phyloP scores from a whole-genome alignment of 192 early-diverging fungal species.

The Linnemannia zychae region DNA sequence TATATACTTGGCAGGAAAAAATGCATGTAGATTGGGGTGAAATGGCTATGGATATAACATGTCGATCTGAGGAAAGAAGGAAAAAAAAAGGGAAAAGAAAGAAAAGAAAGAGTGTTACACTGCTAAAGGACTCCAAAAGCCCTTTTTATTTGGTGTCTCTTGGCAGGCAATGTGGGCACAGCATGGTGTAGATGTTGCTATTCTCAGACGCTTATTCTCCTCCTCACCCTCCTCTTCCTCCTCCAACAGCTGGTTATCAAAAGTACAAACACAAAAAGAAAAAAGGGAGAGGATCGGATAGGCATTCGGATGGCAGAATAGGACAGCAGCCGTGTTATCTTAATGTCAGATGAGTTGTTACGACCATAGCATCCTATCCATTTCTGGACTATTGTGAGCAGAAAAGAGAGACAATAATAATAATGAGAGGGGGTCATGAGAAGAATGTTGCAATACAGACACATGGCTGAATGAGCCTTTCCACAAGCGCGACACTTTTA shows the following conservation, averaged over 20 bases:
- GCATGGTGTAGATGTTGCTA: background rate
- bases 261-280: too few relatives aligned
- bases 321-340: too few relatives aligned
- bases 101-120: background rate
- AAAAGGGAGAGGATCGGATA: background rate
- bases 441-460: background rate
- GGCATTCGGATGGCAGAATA: background rate
- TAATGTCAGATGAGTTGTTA: too few relatives aligned
- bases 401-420: background rate
- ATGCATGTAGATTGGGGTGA: too few relatives aligned
- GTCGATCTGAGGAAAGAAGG: background rate
- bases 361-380: background rate
- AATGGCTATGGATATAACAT: background rate
- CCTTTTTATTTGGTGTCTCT: background rate
- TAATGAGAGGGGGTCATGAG: slow-evolving; percentile 2
- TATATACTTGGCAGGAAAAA: too few relatives aligned
- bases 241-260: background rate
- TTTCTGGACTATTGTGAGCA: background rate
- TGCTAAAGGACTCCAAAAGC: background rate
- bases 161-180: background rate
- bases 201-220: background rate
- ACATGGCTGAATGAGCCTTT: background rate
- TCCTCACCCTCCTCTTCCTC: background rate
- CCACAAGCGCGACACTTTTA: too few relatives aligned
- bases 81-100: background rate